phyloP scores from a whole-genome alignment of 345 rosid genomes.

The Eucalyptus pauciflora region DNA sequence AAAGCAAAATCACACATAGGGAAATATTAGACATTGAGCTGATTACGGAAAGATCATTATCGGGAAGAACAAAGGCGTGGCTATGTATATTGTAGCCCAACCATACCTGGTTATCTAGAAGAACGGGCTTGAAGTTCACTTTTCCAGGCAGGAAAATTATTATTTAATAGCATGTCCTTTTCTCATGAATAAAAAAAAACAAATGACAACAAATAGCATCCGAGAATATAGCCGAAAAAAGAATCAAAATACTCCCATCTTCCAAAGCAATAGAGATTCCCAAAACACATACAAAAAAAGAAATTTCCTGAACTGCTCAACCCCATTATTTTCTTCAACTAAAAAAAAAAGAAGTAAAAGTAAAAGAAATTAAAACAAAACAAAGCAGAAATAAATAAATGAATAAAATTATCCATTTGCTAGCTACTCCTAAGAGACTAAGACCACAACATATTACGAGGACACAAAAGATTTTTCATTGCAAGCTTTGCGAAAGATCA shows the following conservation, averaged over 20 bases:
- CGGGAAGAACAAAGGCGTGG: not conserved
- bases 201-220: not conserved
- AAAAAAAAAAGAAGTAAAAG: not conserved
- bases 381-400: not conserved
- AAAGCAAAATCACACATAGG: not conserved
- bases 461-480: not conserved
- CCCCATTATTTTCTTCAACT: not conserved
- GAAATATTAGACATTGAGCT: not conserved
- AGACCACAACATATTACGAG: not conserved
- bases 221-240: not conserved
- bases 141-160: not conserved
- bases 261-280: not conserved
- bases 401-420: not conserved
- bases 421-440: not conserved
- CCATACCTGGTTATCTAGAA: not conserved
- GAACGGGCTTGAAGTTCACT: not conserved
- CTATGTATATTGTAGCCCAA: not conserved
- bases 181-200: not conserved
- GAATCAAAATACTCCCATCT: not conserved
- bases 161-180: not conserved
- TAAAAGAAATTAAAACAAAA: not conserved
- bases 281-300: not conserved
- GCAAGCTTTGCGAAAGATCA: not conserved
- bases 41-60: not conserved
- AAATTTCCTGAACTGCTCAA: not conserved